Percentiles rank a stretch among this genome's conserved stretches.
Conservation (phyloP, 306 rosid genomes). For the Medicago truncatula region DNA sequence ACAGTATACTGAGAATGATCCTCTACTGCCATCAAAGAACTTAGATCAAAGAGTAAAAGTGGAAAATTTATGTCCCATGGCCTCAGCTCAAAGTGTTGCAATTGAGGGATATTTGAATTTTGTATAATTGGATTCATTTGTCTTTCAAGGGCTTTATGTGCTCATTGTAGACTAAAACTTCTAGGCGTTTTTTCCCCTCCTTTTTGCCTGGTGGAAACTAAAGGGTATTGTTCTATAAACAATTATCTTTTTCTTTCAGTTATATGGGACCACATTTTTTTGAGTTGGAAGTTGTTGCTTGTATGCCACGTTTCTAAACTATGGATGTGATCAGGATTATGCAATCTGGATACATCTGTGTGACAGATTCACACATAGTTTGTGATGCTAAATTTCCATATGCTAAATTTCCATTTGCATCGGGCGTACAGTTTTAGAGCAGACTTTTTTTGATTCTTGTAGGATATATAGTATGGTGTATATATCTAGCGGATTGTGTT, state of each 20-base stretch:
- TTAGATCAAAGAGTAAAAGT: slow-evolving; percentile 47
- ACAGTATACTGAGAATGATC: slow-evolving; percentile 46
- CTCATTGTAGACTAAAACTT: slow-evolving; percentile 5
- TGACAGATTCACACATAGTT: too few species aligned
- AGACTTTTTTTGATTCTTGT: too few species aligned
- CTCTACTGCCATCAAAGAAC: slow-evolving; percentile 46
- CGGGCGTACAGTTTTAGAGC: too few species aligned
- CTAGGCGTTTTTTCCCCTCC: background rate
- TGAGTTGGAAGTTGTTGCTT: slow-evolving; percentile 3
- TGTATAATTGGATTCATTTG: slow-evolving; percentile 2
- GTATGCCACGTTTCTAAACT: background rate
- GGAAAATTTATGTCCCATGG: slow-evolving; percentile 53
- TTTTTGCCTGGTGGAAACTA: background rate
- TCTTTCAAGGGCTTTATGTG: background rate
- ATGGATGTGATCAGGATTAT: background rate
- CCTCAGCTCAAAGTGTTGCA: slow-evolving; percentile 55
- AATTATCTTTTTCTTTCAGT: background rate
- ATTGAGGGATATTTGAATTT: slow-evolving; percentile 61
- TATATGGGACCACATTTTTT: background rate
- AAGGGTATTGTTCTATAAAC: background rate
- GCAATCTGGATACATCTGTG: background rate
- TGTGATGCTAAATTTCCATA: too few species aligned
- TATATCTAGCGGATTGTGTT: too few species aligned
- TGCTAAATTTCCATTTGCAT: too few species aligned
- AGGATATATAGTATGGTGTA: too few species aligned